phyloP scores from a whole-genome alignment of 2,329 filamentous ascomycete species.

The Aspergillus udagawae region DNA sequence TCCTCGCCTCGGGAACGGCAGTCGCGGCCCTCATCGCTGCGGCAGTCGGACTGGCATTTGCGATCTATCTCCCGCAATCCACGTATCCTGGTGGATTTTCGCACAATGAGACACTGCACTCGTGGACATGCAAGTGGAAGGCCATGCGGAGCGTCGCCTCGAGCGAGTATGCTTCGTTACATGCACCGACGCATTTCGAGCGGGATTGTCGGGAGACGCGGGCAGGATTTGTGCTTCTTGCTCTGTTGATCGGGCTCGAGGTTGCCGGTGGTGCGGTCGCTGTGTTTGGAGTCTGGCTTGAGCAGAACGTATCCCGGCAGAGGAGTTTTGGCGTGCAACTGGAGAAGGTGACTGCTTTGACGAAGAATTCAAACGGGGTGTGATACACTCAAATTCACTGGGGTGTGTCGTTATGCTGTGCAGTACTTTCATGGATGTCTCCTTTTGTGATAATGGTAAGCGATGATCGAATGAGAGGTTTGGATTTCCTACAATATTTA shows the following conservation, averaged over 20 bases:
- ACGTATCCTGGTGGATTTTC: conserved; percentile 27
- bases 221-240: conserved; percentile 34
- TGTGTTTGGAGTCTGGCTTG: conserved; percentile 27
- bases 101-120: conserved; percentile 34
- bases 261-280: conserved; percentile 30
- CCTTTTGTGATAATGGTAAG: neutral
- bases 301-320: conserved; percentile 25
- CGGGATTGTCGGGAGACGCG: conserved; percentile 36
- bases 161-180: conserved; percentile 11
- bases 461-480: neutral
- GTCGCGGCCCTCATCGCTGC: conserved; percentile 35
- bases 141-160: conserved; percentile 11
- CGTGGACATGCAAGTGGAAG: conserved; percentile 42
- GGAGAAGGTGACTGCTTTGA: conserved; percentile 24
- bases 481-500: neutral
- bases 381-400: neutral
- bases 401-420: conserved; percentile 1
- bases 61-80: conserved; percentile 30
- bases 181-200: conserved; percentile 33
- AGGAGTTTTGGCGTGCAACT: conserved; percentile 22
- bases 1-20: conserved; percentile 30
- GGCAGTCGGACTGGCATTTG: conserved; percentile 28
- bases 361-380: conserved; percentile 19
- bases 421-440: neutral
- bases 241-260: conserved; percentile 32